A percentile compares a stretch with the other conserved stretches of the same genome.
phyloP scores from a whole-genome alignment of 1,139 yeast species.

The Magnusiomyces paraingens region DNA sequence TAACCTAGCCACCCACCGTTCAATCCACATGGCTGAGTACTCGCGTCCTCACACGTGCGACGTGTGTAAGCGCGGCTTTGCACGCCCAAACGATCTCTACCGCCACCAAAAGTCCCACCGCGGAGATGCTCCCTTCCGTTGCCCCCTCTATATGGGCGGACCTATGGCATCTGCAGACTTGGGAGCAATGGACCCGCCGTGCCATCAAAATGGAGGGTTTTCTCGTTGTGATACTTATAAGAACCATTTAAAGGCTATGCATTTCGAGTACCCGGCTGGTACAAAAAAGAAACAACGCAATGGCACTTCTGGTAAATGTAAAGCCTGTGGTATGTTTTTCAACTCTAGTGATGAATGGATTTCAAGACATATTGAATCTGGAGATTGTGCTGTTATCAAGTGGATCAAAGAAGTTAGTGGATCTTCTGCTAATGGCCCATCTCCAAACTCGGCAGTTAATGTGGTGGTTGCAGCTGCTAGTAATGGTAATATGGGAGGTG shows the following conservation, averaged over 20 bases:
- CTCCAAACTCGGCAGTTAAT: too few relatives aligned
- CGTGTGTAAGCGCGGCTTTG: constrained; percentile 76
- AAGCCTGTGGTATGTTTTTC: constrained; percentile 63
- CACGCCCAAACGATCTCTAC: constrained; percentile 77
- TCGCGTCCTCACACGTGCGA: constrained; percentile 57
- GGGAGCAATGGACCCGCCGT: constrained; percentile 24
- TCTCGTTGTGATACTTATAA: constrained; percentile 88
- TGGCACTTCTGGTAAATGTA: constrained; percentile 65
- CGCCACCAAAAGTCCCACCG: constrained; percentile 77
- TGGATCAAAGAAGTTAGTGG: background rate
- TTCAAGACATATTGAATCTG: constrained; percentile 56
- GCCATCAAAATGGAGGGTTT: constrained; percentile 80
- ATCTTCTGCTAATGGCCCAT: too few relatives aligned
- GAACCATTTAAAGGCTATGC: constrained; percentile 83
- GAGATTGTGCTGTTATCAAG: constrained; percentile 25
- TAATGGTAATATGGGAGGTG: too few relatives aligned
- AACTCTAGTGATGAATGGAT: constrained; percentile 76
- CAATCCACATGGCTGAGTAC: constrained; percentile 70
- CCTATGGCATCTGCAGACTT: background rate
- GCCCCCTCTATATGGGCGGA: constrained; percentile 26
- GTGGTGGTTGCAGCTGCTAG: too few relatives aligned
- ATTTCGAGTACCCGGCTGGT: constrained; percentile 82
- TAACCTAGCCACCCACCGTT: constrained; percentile 78
- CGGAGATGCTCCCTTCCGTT: constrained; percentile 33
- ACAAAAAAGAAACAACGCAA: constrained; percentile 72